These are phyloP conservation scores for Candida glucosophila DNA, from an alignment of 1,139 yeast genomes.

Conservation along the genomic window DNA sequence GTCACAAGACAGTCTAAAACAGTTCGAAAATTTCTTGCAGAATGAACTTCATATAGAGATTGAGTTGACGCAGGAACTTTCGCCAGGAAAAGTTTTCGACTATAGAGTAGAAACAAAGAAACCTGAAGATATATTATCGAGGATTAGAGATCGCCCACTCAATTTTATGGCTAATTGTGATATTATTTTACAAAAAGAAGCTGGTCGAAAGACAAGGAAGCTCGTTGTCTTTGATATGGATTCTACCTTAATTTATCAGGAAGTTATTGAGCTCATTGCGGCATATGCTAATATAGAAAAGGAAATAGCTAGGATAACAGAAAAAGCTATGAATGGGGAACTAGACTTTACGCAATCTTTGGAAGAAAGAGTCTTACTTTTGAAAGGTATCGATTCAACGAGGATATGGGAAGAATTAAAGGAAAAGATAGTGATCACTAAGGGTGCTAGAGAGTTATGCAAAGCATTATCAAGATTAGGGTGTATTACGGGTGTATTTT, in stretches of 20 bases:
- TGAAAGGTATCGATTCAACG: slow-evolving; percentile 71
- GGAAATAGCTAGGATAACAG: slow-evolving; percentile 56
- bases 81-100: slow-evolving; percentile 10
- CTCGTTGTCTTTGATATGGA: slow-evolving; percentile 95
- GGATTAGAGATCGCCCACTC: slow-evolving; percentile 4
- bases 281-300: slow-evolving; percentile 32
- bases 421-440: slow-evolving; percentile 59
- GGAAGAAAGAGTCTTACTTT: slow-evolving; percentile 60
- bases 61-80: slow-evolving; percentile 4
- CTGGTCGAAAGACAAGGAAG: slow-evolving; percentile 40
- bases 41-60: too few species aligned
- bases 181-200: slow-evolving; percentile 23
- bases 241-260: slow-evolving; percentile 91
- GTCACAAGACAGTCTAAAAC: too few species aligned
- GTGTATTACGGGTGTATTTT: slow-evolving; percentile 72
- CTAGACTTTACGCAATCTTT: slow-evolving; percentile 83
- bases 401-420: slow-evolving; percentile 75
- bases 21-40: too few species aligned
- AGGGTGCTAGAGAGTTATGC: slow-evolving; percentile 73
- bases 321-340: slow-evolving; percentile 95
- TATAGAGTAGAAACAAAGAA: slow-evolving; percentile 6
- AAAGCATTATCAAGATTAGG: slow-evolving; percentile 53
- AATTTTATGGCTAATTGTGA: slow-evolving; percentile 13
- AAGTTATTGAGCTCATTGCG: slow-evolving; percentile 92
- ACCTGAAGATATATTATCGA: slow-evolving; percentile 5